A percentile compares a stretch with the other conserved stretches of the same genome.
phyloP scores from a whole-genome alignment of 305 asterid species.

The Fraxinus dipetala region DNA sequence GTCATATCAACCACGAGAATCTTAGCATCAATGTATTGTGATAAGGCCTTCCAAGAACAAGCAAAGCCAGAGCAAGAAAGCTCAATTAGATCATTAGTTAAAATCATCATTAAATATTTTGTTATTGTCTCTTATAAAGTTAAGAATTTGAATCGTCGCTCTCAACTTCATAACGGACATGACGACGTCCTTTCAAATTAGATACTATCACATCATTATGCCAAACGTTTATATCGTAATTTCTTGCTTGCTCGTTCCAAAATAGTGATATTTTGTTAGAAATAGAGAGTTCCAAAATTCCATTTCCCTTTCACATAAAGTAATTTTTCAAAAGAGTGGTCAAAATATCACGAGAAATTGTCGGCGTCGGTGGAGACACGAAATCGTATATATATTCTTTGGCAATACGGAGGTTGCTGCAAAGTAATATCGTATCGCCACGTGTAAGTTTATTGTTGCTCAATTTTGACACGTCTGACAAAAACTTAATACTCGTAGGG shows the following conservation, averaged over 20 bases:
- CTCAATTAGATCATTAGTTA: background rate
- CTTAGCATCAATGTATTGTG: background rate
- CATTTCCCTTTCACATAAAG: background rate
- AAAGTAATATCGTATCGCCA: slow-evolving; percentile 26
- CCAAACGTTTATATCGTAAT: background rate
- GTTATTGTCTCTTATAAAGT: too few relatives aligned
- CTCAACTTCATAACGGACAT: background rate
- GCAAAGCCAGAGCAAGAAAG: background rate
- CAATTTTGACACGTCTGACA: slow-evolving; percentile 39
- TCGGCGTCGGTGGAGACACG: slow-evolving; percentile 27
- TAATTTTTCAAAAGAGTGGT: background rate
- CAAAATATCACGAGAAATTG: slow-evolving; percentile 39
- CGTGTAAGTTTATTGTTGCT: slow-evolving; percentile 15
- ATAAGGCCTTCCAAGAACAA: background rate
- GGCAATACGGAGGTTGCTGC: slow-evolving; percentile 28
- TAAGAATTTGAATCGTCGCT: background rate
- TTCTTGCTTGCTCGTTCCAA: background rate
- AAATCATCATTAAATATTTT: too few relatives aligned
- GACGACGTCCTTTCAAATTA: background rate
- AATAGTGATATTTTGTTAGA: background rate
- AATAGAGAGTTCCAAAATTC: background rate
- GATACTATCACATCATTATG: background rate
- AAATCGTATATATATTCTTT: background rate
- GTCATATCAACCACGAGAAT: background rate
- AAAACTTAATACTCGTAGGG: slow-evolving; percentile 24